Evolutionary conservation across 1,284 basidiomycete species (phyloP).

Genomic region (Cryptococcus wingfieldii): DNA sequence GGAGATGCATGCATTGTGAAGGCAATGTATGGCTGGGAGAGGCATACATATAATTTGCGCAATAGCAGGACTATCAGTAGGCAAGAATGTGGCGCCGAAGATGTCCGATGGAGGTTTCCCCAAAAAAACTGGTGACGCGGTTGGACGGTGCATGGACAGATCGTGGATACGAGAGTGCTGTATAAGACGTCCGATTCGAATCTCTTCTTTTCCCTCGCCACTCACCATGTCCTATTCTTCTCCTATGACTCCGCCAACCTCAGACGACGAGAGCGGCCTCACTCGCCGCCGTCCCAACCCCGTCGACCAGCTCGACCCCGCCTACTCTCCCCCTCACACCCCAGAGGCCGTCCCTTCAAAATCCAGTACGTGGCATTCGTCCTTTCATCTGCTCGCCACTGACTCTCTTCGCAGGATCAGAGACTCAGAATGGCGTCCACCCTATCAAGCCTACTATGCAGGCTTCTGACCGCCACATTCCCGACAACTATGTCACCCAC

Average conservation of each 20-base stretch:
- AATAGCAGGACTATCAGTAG: no score
- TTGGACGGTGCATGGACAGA: not conserved
- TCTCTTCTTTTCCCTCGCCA: not conserved
- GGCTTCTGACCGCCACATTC: conserved; percentile 54
- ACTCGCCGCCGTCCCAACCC: conserved; percentile 13
- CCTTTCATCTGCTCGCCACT: not conserved
- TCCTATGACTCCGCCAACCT: conserved; percentile 16
- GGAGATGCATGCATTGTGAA: no score
- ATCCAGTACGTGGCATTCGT: conserved; percentile 10
- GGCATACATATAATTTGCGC: not conserved
- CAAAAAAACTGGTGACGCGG: not conserved
- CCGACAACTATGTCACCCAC: conserved; percentile 84
- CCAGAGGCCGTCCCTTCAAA: conserved; percentile 17
- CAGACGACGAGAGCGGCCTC: conserved; percentile 10
- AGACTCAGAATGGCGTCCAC: conserved; percentile 14
- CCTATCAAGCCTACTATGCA: conserved; percentile 25
- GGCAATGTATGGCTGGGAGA: not conserved
- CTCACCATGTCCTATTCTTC: not conserved
- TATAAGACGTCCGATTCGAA: not conserved
- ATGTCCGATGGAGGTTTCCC: not conserved
- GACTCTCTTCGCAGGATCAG: conserved; percentile 1
- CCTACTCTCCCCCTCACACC: conserved; percentile 26
- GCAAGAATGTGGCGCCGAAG: not conserved
- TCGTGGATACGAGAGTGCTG: not conserved
- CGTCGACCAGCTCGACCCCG: conserved; percentile 23